phyloP scores from a whole-genome alignment of 306 rosid species.

The Myrica gale region DNA sequence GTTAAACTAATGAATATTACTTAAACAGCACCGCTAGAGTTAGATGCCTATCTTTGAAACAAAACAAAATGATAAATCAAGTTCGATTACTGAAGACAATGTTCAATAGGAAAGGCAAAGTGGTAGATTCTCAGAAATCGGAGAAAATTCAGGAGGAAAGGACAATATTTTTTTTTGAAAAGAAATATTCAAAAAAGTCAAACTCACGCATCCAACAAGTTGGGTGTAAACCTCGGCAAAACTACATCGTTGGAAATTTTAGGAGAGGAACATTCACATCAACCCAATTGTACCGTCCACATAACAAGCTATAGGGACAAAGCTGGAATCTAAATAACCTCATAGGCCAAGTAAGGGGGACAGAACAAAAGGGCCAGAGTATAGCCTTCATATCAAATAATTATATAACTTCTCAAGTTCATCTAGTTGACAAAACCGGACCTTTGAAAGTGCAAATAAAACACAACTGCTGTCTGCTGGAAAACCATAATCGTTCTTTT shows the following conservation, averaged over 20 bases:
- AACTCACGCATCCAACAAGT: neutral
- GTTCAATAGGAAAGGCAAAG: neutral
- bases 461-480: neutral
- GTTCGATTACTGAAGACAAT: neutral
- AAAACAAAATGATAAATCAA: neutral
- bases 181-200: neutral
- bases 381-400: neutral
- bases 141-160: neutral
- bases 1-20: neutral
- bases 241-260: neutral
- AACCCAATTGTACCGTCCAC: neutral
- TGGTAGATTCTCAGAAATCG: neutral
- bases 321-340: neutral
- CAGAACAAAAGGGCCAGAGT: too few species aligned
- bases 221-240: slow-evolving; percentile 2
- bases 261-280: neutral
- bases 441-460: neutral
- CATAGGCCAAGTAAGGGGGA: neutral
- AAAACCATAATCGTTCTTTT: neutral
- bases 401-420: neutral
- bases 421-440: neutral
- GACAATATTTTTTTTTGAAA: neutral
- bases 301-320: neutral
- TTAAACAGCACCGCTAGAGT: neutral
- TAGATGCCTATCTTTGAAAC: neutral